phyloP scores from a whole-genome alignment of 73 alveolate genomes.

The Tetrahymena borealis region DNA sequence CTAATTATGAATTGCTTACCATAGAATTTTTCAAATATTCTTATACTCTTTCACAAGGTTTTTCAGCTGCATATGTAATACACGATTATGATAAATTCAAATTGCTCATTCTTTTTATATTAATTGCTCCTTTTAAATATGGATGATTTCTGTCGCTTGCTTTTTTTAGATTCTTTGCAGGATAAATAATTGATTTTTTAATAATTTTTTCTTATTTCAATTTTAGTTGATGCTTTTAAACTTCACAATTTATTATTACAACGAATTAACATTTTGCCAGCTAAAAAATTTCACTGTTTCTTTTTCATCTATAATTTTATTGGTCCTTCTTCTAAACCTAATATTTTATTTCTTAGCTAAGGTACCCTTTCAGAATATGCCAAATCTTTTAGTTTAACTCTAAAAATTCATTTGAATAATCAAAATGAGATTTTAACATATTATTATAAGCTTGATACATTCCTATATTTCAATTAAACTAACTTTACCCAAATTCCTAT shows the following conservation, averaged over 20 bases:
- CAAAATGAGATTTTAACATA: no score
- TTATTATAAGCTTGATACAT: no score
- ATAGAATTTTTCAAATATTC: background rate
- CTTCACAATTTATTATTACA: background rate
- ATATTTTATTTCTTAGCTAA: background rate
- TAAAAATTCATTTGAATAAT: no score
- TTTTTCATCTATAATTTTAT: background rate
- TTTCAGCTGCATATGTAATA: background rate
- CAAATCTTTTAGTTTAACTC: background rate
- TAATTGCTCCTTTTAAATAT: background rate
- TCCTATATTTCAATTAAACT: no score
- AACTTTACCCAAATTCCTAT: no score
- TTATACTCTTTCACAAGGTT: background rate
- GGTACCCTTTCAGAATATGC: background rate
- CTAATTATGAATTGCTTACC: background rate
- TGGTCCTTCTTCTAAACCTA: background rate
- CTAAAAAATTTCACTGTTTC: background rate
- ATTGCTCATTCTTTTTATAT: background rate
- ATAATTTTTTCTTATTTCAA: background rate
- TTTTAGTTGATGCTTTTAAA: background rate
- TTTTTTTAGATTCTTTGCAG: background rate
- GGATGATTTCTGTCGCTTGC: background rate
- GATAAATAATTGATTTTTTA: no score
- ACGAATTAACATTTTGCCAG: background rate
- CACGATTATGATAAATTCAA: background rate